Base-by-base conservation (phyloP, 129 eudicot species). In the Saposhnikovia divaricata region DNA sequence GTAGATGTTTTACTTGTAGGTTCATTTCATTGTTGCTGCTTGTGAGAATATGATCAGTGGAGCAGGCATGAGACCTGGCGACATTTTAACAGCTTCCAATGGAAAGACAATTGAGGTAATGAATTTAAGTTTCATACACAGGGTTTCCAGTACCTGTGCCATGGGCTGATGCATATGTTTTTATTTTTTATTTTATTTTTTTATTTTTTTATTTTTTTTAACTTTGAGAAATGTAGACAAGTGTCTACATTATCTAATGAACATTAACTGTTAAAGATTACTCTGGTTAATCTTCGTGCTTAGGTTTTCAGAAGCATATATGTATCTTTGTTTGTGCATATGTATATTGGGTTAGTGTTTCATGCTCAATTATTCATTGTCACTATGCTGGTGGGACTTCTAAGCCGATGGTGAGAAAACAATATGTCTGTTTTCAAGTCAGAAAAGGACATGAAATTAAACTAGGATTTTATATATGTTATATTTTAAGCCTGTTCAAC, bases 41-140 rank as follows among this genome's bases (percentile, higher is more conserved):
- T 96, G 99, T 90, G 98, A 96, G 82, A 96, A 96, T 81, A 96
- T 96, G 99, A 96, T 96, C 51, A 96, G 99, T 82, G 99, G 99
- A 72, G 85, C 99, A 39, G 99, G 98, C 78, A 96, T 96, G 99
- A 89, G 99, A 84, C 99, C 99, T 21, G 98, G 97, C 74, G 99
- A 96, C 74, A 81, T 96, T 66, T 66, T 96, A 68, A 96, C 98
- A 34, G 98, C 99, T 77, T 96, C 99, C 65, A 96, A 96, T 57
- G 99, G 99, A 57, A 96, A 96, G 92, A 96, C 99, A 75, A 96
- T 96, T 70, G 99, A 95, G 99, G 99, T 95, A 82, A 28, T 37
- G 74, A 13, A 44, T 38, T 40, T 2, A 21, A n/a, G n/a, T 77
- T 53, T 25, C 80, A 39, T 37, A 38, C 9, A 16, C 45, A 16